Base-by-base conservation (phyloP, 306 rosid genomes). In the Inga oerstediana region DNA sequence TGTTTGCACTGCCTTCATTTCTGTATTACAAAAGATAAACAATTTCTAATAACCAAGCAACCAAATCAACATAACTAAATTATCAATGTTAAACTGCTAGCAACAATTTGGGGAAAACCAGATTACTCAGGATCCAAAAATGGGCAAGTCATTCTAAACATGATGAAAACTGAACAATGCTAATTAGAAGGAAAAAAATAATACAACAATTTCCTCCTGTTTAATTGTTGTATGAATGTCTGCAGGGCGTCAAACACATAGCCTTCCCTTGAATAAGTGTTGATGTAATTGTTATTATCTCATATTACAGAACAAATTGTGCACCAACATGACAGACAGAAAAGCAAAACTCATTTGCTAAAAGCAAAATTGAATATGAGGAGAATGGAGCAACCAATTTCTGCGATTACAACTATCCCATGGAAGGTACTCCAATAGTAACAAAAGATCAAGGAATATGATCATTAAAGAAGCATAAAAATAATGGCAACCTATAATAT, bases 1-100 rank as follows among this genome's bases (percentile, higher is more conserved):
- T 56, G 89, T 72, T 81, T 94, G 93, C 67, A 89, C 73, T 30
- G 92, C 82, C 85, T 93, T 97, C 88, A 85, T 74, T 87, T 91
- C 99, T 94, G 94, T 87, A 90, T 87, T 64, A 72, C 39, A 77
- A 72, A 72, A 77, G 43, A 81, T 59, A 52, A 72, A 79, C 74
- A 87, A 39, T 64, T 84, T 72, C 71, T 81, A 51, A 72, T 54
- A 65, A 52, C 39, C 32, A 73, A 48, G 61, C 41, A 20, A 76
- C 54, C 68, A 74, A 84, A 70, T 32, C 32, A 56, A 45, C 61
- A 81, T 43, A 76, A 82, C 35, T 22, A 34, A 76, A 58, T 45
- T 51, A 45, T 37, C 46, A 82, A 84, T 66, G 45, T 61, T 62
- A 45, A 79, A 80, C 66, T 61, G n/a, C 80, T 76, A 58, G 80